A percentile compares a stretch with the other conserved stretches of the same genome.
phyloP scores from a whole-genome alignment of 495 filamentous ascomycete genomes.

The Chaetomium fimeti region DNA sequence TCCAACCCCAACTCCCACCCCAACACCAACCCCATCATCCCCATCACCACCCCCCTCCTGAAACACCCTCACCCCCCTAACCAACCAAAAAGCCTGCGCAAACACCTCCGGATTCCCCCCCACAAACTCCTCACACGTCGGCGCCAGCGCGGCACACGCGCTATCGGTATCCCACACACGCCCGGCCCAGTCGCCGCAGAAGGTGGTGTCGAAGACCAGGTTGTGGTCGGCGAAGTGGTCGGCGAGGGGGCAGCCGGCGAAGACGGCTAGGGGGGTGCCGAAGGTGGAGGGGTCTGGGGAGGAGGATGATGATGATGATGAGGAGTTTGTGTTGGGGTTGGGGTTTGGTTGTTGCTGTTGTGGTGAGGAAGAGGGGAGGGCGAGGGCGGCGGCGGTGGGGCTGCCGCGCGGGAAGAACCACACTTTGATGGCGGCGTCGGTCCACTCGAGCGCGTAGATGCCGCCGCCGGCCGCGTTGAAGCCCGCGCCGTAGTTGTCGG shows the following conservation, averaged over 20 bases:
- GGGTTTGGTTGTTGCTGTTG: too few relatives aligned
- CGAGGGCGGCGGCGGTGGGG: conserved; percentile 38
- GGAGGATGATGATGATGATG: conserved; percentile 14
- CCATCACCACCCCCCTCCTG: conserved; percentile 29
- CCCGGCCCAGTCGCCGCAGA: conserved; percentile 91
- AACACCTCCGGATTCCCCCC: conserved; percentile 60
- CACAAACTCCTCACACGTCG: conserved; percentile 65
- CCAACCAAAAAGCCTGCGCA: conserved; percentile 65
- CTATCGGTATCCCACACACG: conserved; percentile 49
- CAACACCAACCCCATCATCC: neutral
- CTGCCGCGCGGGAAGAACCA: conserved; percentile 71
- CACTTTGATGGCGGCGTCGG: conserved; percentile 60
- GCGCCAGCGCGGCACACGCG: conserved; percentile 44
- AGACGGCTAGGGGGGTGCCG: conserved; percentile 66
- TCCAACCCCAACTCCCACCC: too few relatives aligned
- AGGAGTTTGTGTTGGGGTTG: too few relatives aligned
- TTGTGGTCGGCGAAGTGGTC: conserved; percentile 66
- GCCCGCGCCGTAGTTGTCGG: conserved; percentile 59
- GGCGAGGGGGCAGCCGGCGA: conserved; percentile 66
- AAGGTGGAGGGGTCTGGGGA: conserved; percentile 62
- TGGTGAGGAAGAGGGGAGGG: neutral
- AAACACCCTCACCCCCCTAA: conserved; percentile 68
- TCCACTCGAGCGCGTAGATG: conserved; percentile 79
- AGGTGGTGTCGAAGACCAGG: conserved; percentile 78
- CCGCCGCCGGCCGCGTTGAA: conserved; percentile 77